Evolutionary conservation across 768 basidiomycete genomes (phyloP).

Genomic region (Kwoniella dendrophila): DNA sequence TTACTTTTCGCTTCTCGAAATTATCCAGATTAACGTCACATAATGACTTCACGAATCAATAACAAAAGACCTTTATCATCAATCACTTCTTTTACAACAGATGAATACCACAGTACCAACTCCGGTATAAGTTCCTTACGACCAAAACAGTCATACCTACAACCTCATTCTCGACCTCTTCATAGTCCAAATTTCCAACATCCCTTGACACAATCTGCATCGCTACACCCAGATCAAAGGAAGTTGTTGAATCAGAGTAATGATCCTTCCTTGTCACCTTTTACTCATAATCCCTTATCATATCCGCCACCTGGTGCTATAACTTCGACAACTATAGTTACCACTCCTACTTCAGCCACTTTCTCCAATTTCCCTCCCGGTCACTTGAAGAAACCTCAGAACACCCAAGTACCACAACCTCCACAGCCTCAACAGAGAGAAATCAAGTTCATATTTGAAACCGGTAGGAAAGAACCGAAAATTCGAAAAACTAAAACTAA

Average conservation of each 20-base stretch:
- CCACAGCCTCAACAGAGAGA: constrained; percentile 3
- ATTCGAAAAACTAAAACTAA: neutral
- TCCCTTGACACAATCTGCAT: neutral
- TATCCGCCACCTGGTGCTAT: constrained; percentile 15
- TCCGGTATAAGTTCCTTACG: neutral
- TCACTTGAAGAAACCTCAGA: neutral
- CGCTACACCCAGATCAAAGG: neutral
- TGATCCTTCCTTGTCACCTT: neutral
- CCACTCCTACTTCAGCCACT: neutral
- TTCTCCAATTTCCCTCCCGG: neutral
- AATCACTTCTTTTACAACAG: neutral
- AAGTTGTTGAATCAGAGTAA: too few species aligned
- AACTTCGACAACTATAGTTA: neutral
- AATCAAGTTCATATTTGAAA: constrained; percentile 9
- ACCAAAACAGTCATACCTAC: neutral
- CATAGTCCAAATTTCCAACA: neutral
- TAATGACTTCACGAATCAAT: neutral
- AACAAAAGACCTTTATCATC: constrained; percentile 5
- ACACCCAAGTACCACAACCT: neutral
- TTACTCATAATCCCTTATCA: constrained; percentile 9
- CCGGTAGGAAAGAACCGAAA: constrained; percentile 9
- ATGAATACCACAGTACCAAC: neutral
- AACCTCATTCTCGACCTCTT: neutral
- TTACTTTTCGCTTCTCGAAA: too few species aligned
- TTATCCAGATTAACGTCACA: too few species aligned